These are phyloP conservation scores for Rhodotorula paludigena DNA, from an alignment of 768 basidiomycete genomes.

Conservation along the genomic window DNA sequence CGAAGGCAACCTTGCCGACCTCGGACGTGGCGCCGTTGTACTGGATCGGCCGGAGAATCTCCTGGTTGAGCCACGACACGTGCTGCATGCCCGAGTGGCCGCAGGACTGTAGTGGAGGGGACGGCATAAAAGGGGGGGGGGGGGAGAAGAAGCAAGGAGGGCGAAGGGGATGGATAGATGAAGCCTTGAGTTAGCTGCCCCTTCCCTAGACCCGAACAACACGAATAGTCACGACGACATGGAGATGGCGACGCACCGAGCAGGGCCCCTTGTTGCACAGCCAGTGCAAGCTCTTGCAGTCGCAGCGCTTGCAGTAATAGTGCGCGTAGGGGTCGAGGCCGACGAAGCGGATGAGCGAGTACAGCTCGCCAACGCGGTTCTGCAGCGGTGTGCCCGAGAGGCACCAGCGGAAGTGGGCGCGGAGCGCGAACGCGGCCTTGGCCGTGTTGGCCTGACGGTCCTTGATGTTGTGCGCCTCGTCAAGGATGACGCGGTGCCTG, in stretches of 20 bases:
- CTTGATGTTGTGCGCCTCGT: slow-evolving; percentile 88
- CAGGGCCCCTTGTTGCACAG: slow-evolving; percentile 69
- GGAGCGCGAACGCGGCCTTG: slow-evolving; percentile 87
- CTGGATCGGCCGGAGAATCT: slow-evolving; percentile 93
- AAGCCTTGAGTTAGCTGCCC: no score
- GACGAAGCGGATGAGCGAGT: slow-evolving; percentile 68
- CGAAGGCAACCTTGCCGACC: slow-evolving; percentile 76
- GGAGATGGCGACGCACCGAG: slow-evolving; percentile 51
- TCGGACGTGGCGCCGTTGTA: slow-evolving; percentile 65
- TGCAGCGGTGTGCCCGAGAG: slow-evolving; percentile 89
- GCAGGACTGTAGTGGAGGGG: slow-evolving; percentile 40
- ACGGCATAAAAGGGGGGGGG: not conserved
- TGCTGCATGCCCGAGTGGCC: slow-evolving; percentile 51
- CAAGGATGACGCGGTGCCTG: slow-evolving; percentile 42
- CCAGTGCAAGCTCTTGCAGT: slow-evolving; percentile 96
- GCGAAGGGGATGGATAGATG: not conserved
- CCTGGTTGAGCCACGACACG: slow-evolving; percentile 94
- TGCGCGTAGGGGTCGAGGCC: slow-evolving; percentile 85
- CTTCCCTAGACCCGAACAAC: no score
- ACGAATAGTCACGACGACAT: no score
- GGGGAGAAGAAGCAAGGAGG: not conserved
- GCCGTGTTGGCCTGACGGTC: slow-evolving; percentile 91
- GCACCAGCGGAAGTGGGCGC: slow-evolving; percentile 82
- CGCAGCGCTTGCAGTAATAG: slow-evolving; percentile 89
- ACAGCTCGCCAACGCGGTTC: slow-evolving; percentile 89